A percentile compares a stretch with the other conserved stretches of the same genome.
These are phyloP conservation scores for Penicillium crystallinum DNA, from an alignment of 495 filamentous ascomycete genomes.

Conservation along the genomic window DNA sequence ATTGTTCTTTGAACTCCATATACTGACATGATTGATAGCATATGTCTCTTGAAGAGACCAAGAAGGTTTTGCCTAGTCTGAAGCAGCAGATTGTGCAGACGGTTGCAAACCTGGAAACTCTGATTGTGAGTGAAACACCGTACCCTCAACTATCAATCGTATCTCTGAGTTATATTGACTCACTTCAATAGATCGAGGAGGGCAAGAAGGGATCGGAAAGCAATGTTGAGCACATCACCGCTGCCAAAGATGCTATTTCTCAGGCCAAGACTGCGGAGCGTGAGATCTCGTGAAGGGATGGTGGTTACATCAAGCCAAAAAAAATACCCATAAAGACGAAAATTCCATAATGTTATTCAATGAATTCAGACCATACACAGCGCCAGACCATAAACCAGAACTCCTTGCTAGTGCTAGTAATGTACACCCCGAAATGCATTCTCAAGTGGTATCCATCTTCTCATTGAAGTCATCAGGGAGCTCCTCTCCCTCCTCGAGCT, in stretches of 20 bases:
- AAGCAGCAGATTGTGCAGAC: constrained; percentile 60
- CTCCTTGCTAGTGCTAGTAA: constrained; percentile 33
- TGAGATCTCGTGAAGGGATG: constrained; percentile 30
- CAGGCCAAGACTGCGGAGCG: constrained; percentile 50
- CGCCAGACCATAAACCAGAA: constrained; percentile 22
- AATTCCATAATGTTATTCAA: constrained; percentile 5
- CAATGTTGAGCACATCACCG: constrained; percentile 52
- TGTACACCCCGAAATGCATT: constrained; percentile 14
- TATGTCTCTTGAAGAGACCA: constrained; percentile 74
- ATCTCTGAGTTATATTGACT: not conserved
- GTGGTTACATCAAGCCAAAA: constrained; percentile 6
- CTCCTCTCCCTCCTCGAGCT: constrained; percentile 45
- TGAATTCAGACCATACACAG: constrained; percentile 23
- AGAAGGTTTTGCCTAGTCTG: constrained; percentile 67
- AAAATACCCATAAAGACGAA: constrained; percentile 12
- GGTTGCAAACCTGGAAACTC: constrained; percentile 60
- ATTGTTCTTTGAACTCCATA: not conserved
- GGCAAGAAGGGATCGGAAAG: constrained; percentile 42
- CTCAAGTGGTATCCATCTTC: constrained; percentile 64
- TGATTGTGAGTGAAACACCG: constrained; percentile 47
- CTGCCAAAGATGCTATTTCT: constrained; percentile 54
- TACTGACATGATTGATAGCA: constrained; percentile 46
- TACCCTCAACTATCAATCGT: constrained; percentile 11
- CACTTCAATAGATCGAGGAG: constrained; percentile 34
- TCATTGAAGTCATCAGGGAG: constrained; percentile 50